Evolutionary conservation across 2,329 filamentous ascomycete species (phyloP), one percentile per base, ranked within the genome.

Genomic region (Lecanicillium sp.): DNA sequence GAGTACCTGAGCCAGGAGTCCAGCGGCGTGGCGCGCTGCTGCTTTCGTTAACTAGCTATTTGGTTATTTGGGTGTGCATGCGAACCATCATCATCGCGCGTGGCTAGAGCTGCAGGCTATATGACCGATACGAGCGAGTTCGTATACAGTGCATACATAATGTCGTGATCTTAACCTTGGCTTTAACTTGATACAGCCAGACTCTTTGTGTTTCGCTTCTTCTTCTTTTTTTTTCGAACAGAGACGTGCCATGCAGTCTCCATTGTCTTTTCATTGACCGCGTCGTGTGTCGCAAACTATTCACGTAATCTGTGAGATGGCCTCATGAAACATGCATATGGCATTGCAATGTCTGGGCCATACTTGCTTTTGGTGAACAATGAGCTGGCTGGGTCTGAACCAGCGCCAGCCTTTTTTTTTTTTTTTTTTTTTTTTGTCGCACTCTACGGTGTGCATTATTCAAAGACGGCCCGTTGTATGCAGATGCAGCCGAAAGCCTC

Each of bases 1-100:
- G 39, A 43, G 35, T 21, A 17, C 15, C 19, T 43, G n/a, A 14
- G 8, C 14, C n/a, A 32, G 7, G 29, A 15, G 24, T 27, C n/a
- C n/a, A n/a, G n/a, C n/a, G n/a, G n/a, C n/a, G n/a, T 30, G 38
- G 27, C 19, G 39, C 29, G 19, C 27, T 33, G 23, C 29, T 17
- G 9, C 10, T 29, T 32, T 30, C 39, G 32, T 12, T 30, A 14
- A 17, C 32, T 2, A 30, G n/a, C n/a, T n/a, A n/a, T n/a, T n/a
- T n/a, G n/a, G n/a, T 42, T 43, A 12, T 27, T 14, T 20, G 3
- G 12, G 12, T 2, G n/a, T 10, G 27, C 20, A 29, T 45, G 23
- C 33, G 23, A 23, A 14, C 33, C 33, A 21, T 38, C 43, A 30
- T 45, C 43, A 38, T 37, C 43, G 5, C 9, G 33, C 43, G 24